Evolutionary conservation across 1,139 yeast species (phyloP), one percentile per base, ranked within the genome.

Genomic region (Geotrichum fermentans): DNA sequence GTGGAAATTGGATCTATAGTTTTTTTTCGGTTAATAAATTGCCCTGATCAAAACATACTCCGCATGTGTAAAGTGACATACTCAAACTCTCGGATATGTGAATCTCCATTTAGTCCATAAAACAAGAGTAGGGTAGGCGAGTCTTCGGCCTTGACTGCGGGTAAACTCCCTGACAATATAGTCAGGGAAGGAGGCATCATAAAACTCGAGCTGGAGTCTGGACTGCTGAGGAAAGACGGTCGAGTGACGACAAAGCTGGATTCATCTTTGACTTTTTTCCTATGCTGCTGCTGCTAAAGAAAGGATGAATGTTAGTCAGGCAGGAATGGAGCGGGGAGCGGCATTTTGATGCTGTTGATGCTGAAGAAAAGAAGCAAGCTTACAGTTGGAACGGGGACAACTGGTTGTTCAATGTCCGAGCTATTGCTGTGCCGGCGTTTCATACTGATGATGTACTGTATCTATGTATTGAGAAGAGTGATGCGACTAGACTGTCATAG

Each of bases 1-100:
- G n/a, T n/a, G n/a, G n/a, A n/a, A n/a, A n/a, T n/a, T n/a, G n/a
- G n/a, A n/a, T n/a, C n/a, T n/a, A n/a, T n/a, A n/a, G n/a, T n/a
- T n/a, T n/a, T n/a, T n/a, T n/a, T n/a, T n/a, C n/a, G n/a, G n/a
- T n/a, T n/a, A n/a, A n/a, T n/a, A n/a, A n/a, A n/a, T n/a, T n/a
- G n/a, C n/a, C n/a, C n/a, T n/a, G n/a, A n/a, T n/a, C n/a, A n/a
- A n/a, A n/a, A n/a, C n/a, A n/a, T n/a, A n/a, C n/a, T n/a, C n/a
- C n/a, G n/a, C n/a, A n/a, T n/a, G n/a, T n/a, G n/a, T n/a, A n/a
- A n/a, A n/a, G n/a, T 5, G 14, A 47, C 50, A 35, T 47, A 47
- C 50, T 47, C 47, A 33, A 47, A 47, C 28, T 42, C 47, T 1
- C 43, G 24, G 32, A 47, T 33, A 32, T 47, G 50, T 6, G 41